Evolutionary conservation across 495 filamentous ascomycete species (phyloP).

Genomic region (Cladorrhinum samala): DNA sequence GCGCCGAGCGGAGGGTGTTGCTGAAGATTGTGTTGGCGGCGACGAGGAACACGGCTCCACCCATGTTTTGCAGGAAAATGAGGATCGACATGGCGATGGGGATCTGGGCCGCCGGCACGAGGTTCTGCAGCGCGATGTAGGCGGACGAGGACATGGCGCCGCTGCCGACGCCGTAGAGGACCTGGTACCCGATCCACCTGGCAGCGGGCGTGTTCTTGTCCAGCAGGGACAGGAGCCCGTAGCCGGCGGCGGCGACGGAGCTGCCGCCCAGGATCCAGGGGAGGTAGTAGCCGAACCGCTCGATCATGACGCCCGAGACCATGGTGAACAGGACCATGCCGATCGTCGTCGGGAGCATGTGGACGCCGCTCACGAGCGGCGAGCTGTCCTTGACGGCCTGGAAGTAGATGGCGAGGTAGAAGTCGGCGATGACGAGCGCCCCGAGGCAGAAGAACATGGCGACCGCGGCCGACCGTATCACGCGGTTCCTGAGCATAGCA

Average conservation of each 20-base stretch:
- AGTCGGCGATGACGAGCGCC: neutral
- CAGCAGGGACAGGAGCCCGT: slow-evolving; percentile 60
- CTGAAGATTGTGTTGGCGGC: too few species aligned
- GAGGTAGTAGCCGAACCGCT: slow-evolving; percentile 10
- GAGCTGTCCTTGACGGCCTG: neutral
- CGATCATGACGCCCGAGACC: neutral
- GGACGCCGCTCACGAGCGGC: neutral
- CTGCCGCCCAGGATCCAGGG: slow-evolving; percentile 50
- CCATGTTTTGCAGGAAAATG: too few species aligned
- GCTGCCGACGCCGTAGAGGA: slow-evolving; percentile 58
- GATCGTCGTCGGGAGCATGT: neutral
- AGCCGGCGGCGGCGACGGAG: slow-evolving; percentile 54
- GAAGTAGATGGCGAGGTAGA: neutral
- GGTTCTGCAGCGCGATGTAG: too few species aligned
- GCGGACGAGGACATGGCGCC: too few species aligned
- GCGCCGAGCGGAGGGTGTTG: too few species aligned
- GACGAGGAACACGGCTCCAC: too few species aligned
- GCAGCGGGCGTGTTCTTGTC: slow-evolving; percentile 40
- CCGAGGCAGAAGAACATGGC: neutral
- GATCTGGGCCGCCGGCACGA: too few species aligned
- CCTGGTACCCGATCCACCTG: slow-evolving; percentile 69
- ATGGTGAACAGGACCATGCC: neutral
- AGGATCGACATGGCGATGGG: too few species aligned
- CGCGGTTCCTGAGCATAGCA: neutral
- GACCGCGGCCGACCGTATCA: neutral